Evolutionary conservation across 108 stramenopile genomes (phyloP), one percentile per base, ranked within the genome.

Genomic region (Craspedostauros australis): DNA sequence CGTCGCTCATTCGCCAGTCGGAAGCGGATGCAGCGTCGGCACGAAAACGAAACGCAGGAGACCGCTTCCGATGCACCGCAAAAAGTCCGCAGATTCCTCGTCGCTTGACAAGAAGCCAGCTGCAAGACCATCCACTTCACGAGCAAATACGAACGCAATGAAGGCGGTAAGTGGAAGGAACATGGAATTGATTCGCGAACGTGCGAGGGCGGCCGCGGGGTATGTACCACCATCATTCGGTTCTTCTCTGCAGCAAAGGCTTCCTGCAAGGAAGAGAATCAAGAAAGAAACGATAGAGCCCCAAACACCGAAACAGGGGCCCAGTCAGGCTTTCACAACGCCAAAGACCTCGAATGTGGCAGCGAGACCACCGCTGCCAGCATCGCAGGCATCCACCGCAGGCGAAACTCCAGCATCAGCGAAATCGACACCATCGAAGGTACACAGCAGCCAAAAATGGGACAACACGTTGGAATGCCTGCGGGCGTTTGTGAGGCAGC

Each of bases 391-490:
- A 5, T 31, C 25, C 4, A 41, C 65, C 30, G 40, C 37, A 11
- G 54, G 39, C 41, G 57, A n/a, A 4, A 60, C 72, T 1, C 40
- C 73, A 1, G 44, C 62, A 36, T 62, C 69, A 24, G 37, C 67
- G 3, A 56, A 46, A n/a, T 45, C 56, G 1, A 49, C 60, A 46
- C 38, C 65, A 24, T 39, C 56, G 0, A 68, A 68, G 46, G 73
- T 57, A 4, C 60, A 75, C 54, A 69, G 84, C 5, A 77, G 71
- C 54, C 86, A 86, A 68, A 87, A 88, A 56, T 91, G 90, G 90
- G 90, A 91, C 39, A 80, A 73, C 24, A 91, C 88, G 90, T 86
- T 84, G 49, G 75, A 81, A 5, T 82, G 76, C 37, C 55, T 91
- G 18, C 48, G 85, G 16, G 60, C 80, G 53, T 91, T 82, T 34